These are phyloP conservation scores for Penicillium fimorum DNA, from an alignment of 495 filamentous ascomycete genomes.

Conservation along the genomic window DNA sequence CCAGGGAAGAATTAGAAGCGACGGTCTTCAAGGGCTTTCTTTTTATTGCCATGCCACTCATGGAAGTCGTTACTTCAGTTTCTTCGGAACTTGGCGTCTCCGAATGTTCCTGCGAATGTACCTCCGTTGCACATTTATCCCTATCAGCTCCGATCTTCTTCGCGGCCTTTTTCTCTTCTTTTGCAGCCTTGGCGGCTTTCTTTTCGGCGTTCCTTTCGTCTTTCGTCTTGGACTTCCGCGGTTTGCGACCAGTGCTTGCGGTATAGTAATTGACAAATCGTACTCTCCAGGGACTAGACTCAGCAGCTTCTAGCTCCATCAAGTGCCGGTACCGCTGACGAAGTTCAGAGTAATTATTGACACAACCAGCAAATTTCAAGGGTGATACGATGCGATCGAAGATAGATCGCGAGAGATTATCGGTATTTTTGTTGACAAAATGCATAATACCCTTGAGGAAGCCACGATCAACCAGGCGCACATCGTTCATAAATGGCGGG, in stretches of 20 bases:
- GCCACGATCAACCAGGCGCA: constrained; percentile 58
- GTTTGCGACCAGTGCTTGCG: constrained; percentile 61
- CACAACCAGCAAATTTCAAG: constrained; percentile 74
- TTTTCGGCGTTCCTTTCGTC: constrained; percentile 5
- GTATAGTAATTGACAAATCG: constrained; percentile 93
- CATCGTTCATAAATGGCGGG: constrained; percentile 71
- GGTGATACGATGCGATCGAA: constrained; percentile 74
- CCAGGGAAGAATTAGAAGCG: constrained; percentile 9
- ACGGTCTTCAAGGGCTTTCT: constrained; percentile 3
- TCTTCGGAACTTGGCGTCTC: neutral
- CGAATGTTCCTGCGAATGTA: neutral
- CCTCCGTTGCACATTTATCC: neutral
- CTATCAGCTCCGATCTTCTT: neutral
- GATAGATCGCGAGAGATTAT: constrained; percentile 65
- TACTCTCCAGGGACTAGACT: constrained; percentile 46
- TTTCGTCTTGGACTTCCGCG: constrained; percentile 17
- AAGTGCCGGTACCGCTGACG: constrained; percentile 66
- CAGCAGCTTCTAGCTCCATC: constrained; percentile 62
- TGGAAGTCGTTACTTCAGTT: neutral
- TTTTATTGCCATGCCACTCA: neutral
- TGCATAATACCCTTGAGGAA: constrained; percentile 66
- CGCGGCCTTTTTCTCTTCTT: constrained; percentile 6
- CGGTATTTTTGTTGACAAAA: constrained; percentile 77
- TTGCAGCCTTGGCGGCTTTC: neutral
- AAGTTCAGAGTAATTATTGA: constrained; percentile 73